phyloP scores from a whole-genome alignment of 225 moss, liverwort and hornwort species.

The Sphagnum tenellum region DNA sequence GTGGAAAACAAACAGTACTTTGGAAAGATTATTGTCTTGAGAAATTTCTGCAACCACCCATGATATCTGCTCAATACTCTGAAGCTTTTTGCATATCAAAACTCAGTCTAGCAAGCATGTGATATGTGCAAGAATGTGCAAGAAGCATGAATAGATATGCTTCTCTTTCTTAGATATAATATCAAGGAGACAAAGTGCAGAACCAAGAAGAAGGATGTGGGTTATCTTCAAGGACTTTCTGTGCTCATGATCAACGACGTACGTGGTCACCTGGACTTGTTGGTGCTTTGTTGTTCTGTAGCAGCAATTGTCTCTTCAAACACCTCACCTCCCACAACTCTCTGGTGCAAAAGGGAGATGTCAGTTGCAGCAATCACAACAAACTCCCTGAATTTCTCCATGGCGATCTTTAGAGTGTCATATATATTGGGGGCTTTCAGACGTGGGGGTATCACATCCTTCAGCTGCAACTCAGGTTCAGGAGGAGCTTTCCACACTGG shows the following conservation, averaged over 20 bases:
- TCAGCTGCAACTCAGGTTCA: conserved; percentile 41
- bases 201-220: too few species aligned
- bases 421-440: conserved; percentile 46
- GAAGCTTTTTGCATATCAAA: too few species aligned
- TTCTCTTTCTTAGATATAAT: too few species aligned
- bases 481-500: conserved; percentile 51
- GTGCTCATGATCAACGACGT: too few species aligned
- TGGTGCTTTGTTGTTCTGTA: neutral
- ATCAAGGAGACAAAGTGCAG: too few species aligned
- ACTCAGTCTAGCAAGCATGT: too few species aligned
- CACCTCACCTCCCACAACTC: conserved; percentile 19
- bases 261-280: conserved; percentile 25
- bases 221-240: too few species aligned
- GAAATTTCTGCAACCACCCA: neutral
- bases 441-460: conserved; percentile 44
- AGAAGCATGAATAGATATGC: too few species aligned
- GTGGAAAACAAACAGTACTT: neutral
- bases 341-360: conserved; percentile 49
- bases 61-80: too few species aligned
- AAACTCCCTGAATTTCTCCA: conserved; percentile 52
- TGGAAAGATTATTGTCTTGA: neutral
- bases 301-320: conserved; percentile 1
- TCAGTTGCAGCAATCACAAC: conserved; percentile 54
- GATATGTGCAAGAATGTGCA: too few species aligned
- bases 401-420: conserved; percentile 41